Evolutionary conservation across 208 protist species (phyloP), one percentile per base, ranked within the genome.

Genomic region (Strigomonas culicis): DNA sequence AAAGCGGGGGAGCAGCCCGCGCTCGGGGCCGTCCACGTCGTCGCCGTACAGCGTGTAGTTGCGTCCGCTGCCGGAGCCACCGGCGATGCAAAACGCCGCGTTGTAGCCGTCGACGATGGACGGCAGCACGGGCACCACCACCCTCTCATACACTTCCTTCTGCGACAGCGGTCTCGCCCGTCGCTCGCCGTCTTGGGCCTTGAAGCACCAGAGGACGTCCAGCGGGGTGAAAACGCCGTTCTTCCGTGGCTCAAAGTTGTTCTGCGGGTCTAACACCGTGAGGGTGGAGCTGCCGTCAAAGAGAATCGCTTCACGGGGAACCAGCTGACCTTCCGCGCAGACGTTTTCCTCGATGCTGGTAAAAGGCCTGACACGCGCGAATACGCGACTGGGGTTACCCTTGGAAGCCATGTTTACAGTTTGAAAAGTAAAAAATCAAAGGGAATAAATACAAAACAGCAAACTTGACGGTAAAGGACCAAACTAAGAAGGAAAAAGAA

Each of bases 281-380:
- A 94, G 51, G 21, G 63, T 77, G 19, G 75, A 65, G 41, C 74
- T 49, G 32, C 75, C 75, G 63, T 90, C 81, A 81, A 82, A 91
- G 1, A 57, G 22, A 21, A 94, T 39, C 21, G 88, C 70, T 59
- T 86, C 82, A 34, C 88, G 84, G 2, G 88, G 82, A 19, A 92
- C 61, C n/a, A 77, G 72, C 56, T 74, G 75, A 63, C 77, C 84
- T n/a, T 82, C 79, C 0, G 88, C 84, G 39, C 77, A 90, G n/a
- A 86, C 69, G 8, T 59, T 75, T 49, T 75, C 82, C 77, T 94
- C 88, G 7, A 70, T 70, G 1, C 74, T 61, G 0, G 72, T 90
- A 66, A 91, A 94, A 22, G 88, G 88, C 2, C 88, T 83, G 30
- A 94, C 88, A 56, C 84, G 76, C 55, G 90, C 83, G 49, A 88